Evolutionary conservation across 352 stramenopile species (phyloP), one percentile per base, ranked within the genome.

Genomic region (Pythium chondricola): DNA sequence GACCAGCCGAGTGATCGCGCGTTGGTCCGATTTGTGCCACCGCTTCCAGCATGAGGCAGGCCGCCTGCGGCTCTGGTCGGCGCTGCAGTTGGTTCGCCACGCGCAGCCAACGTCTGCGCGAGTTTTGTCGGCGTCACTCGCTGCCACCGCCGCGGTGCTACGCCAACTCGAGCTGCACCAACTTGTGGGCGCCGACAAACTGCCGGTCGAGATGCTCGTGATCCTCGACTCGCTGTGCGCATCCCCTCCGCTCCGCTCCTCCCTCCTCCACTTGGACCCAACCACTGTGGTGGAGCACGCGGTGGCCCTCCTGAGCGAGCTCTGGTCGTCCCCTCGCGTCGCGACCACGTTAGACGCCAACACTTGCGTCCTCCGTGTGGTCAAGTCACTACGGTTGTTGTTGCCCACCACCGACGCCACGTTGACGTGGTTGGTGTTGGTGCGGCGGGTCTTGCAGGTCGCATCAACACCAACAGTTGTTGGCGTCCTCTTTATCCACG

Each of bases 1-100:
- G 2, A 27, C 72, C 9, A 58, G 57, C 32, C 51, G 61, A n/a
- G n/a, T 79, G 0, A 25, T 77, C 2, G 21, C 38, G 0, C 22
- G 56, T 9, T 52, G 57, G 0, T 64, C 53, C 47, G 43, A 31
- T 7, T 31, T 26, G 6, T 74, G 57, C 2, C 40, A 44, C 3
- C 72, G 65, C 2, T 81, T 84, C 45, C 62, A 84, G 29, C 61
- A 61, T 20, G 56, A 77, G 40, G 64, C 51, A 0, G 65, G 67
- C 8, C 38, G 58, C 6, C 11, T 73, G 5, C 36, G 46, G 27
- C 37, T 79, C 21, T 79, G 67, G 65, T 50, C 30, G 6, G 47
- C 63, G 10, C 14, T 84, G n/a, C 61, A 52, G 7, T 14, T 47
- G 4, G 51, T 71, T 37, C 64, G 69, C 1, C 61, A 52, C 1